phyloP scores from a whole-genome alignment of 2,329 filamentous ascomycete species.

The Colletotrichum caudatum region DNA sequence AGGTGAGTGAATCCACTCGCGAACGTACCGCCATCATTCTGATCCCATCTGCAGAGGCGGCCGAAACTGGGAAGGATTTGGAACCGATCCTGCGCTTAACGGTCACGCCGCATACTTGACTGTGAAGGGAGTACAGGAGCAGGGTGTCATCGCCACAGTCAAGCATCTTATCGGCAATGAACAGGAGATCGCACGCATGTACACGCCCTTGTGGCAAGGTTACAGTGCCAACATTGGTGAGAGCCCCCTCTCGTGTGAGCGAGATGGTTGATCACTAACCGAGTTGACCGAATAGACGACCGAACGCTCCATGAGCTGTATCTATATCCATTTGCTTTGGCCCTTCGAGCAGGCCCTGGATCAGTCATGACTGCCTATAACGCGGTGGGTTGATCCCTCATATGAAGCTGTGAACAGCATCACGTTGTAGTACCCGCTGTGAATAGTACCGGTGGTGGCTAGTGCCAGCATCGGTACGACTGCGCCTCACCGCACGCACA shows the following conservation, averaged over 20 bases:
- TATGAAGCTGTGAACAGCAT: too few relatives aligned
- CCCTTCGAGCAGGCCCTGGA: conserved; percentile 80
- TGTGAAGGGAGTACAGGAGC: conserved; percentile 76
- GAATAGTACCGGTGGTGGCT: too few relatives aligned
- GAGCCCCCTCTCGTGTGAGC: conserved; percentile 48
- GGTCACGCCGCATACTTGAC: conserved; percentile 82
- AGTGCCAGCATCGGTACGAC: too few relatives aligned
- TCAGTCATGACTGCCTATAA: conserved; percentile 91
- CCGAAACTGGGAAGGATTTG: conserved; percentile 82
- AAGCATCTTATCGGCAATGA: conserved; percentile 69
- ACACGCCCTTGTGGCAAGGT: conserved; percentile 62
- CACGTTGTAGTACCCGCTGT: too few relatives aligned
- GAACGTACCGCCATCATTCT: background rate
- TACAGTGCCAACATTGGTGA: conserved; percentile 80
- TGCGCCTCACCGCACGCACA: too few relatives aligned
- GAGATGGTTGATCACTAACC: background rate
- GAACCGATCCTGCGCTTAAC: conserved; percentile 78
- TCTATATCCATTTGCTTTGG: conserved; percentile 87
- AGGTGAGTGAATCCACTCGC: background rate
- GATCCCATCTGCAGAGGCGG: conserved; percentile 63
- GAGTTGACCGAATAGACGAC: conserved; percentile 63
- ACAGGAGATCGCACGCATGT: conserved; percentile 74
- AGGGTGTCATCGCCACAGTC: conserved; percentile 68
- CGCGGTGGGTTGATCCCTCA: conserved; percentile 54
- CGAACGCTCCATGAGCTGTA: conserved; percentile 81